Percentiles rank a stretch among this genome's conserved stretches.
Evolutionary conservation across 805 yeast species (phyloP).

Genomic region (Spathaspora sp.): DNA sequence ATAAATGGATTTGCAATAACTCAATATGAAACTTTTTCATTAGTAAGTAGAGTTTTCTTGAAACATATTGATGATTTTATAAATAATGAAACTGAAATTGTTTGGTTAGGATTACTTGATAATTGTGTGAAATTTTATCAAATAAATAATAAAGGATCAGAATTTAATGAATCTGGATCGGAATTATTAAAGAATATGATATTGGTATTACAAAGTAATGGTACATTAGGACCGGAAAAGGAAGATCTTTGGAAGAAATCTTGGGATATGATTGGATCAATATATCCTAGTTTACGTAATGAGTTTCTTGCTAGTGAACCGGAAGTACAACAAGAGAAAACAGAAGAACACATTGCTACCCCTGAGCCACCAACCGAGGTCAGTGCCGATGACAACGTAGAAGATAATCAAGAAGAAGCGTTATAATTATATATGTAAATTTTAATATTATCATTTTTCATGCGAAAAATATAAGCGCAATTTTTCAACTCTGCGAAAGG

Average conservation of each 20-base stretch:
- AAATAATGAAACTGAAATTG: slow-evolving; percentile 16
- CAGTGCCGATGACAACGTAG: background rate
- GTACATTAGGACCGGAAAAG: slow-evolving; percentile 18
- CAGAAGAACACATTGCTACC: background rate
- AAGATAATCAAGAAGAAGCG: background rate
- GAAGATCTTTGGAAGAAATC: slow-evolving; percentile 27
- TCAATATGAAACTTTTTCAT: slow-evolving; percentile 61
- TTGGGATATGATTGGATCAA: slow-evolving; percentile 26
- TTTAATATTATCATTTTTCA: background rate
- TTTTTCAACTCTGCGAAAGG: background rate
- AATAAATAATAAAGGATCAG: slow-evolving; percentile 13
- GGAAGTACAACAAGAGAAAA: background rate
- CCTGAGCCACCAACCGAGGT: too few species aligned
- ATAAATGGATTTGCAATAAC: slow-evolving; percentile 60
- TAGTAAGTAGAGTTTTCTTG: slow-evolving; percentile 57
- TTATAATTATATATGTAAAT: background rate
- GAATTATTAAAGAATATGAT: slow-evolving; percentile 42
- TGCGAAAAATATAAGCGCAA: background rate
- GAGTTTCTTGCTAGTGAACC: slow-evolving; percentile 8
- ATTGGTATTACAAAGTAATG: slow-evolving; percentile 30
- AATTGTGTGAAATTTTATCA: slow-evolving; percentile 25
- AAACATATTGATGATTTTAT: slow-evolving; percentile 26
- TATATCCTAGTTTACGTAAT: slow-evolving; percentile 25
- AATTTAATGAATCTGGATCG: slow-evolving; percentile 27
- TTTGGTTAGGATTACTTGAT: slow-evolving; percentile 37